Evolutionary conservation across 768 basidiomycete species (phyloP).

Genomic region (Plicaturopsis crispa): DNA sequence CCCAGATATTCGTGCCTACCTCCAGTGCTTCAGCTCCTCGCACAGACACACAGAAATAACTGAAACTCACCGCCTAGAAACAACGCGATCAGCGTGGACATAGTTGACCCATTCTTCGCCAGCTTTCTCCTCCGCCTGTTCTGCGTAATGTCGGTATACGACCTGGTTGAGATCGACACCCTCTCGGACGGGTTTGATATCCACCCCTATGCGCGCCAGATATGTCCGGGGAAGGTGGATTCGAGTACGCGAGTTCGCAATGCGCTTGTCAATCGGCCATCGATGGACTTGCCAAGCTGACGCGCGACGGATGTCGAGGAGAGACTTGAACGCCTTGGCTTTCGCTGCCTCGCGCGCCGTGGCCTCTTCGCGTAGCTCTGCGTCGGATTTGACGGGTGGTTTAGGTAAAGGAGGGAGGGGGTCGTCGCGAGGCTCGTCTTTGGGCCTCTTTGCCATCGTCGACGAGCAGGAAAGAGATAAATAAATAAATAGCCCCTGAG

Average conservation of each 20-base stretch:
- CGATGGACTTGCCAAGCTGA: conserved; percentile 31
- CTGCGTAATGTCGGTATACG: conserved; percentile 22
- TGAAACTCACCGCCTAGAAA: conserved; percentile 20
- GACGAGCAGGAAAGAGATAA: too few relatives aligned
- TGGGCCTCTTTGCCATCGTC: too few relatives aligned
- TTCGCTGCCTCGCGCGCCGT: conserved; percentile 14
- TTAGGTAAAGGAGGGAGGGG: too few relatives aligned
- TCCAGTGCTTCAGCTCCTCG: not conserved
- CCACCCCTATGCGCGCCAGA: conserved; percentile 25
- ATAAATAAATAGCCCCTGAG: too few relatives aligned
- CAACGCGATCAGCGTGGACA: conserved; percentile 25
- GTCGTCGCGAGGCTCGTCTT: too few relatives aligned
- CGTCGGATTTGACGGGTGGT: too few relatives aligned
- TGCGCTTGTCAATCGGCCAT: conserved; percentile 29
- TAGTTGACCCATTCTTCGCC: conserved; percentile 21
- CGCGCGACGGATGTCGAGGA: conserved; percentile 23
- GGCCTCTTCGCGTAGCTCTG: conserved; percentile 6
- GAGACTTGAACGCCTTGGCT: conserved; percentile 19
- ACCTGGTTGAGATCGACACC: conserved; percentile 31
- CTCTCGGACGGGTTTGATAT: conserved; percentile 20
- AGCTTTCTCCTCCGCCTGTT: too few relatives aligned
- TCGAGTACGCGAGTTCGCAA: conserved; percentile 19
- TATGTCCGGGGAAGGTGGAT: conserved; percentile 34
- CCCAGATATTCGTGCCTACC: conserved; percentile 36
- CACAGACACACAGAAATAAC: not conserved